A percentile compares a stretch with the other conserved stretches of the same genome.
Conservation (phyloP, 495 filamentous ascomycete species). For the Aspergillus ostianus region DNA sequence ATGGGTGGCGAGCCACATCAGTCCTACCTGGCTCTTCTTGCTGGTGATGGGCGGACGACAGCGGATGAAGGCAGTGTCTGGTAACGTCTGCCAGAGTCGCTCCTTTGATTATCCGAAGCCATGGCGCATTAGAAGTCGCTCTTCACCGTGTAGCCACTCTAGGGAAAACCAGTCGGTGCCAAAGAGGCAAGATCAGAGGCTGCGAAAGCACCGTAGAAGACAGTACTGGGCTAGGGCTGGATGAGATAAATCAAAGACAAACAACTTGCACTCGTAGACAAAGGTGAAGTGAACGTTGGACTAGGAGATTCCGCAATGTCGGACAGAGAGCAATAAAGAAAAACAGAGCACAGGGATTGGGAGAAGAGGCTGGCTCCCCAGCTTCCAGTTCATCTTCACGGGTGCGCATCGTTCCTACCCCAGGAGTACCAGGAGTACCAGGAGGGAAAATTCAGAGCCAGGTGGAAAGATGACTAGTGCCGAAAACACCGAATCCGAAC, state of each 20-base stretch:
- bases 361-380: neutral
- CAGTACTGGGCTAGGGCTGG: neutral
- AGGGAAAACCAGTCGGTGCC: neutral
- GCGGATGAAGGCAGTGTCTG: conserved; percentile 20
- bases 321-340: conserved; percentile 20
- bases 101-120: conserved; percentile 9
- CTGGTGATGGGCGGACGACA: conserved; percentile 17
- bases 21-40: conserved; percentile 26
- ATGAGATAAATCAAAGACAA: neutral
- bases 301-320: conserved; percentile 9
- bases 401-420: conserved; percentile 2
- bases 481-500: no score
- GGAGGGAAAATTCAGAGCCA: neutral
- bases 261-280: neutral
- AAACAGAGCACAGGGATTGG: conserved; percentile 8
- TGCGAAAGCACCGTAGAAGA: neutral
- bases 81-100: conserved; percentile 9
- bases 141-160: neutral
- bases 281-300: neutral
- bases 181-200: neutral
- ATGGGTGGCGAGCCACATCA: neutral
- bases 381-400: neutral
- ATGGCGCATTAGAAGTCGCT: conserved; percentile 8
- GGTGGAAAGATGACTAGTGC: neutral
- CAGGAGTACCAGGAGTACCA: neutral